These are phyloP conservation scores for Mimosa bimucronata DNA, from an alignment of 306 rosid species.

Conservation along the genomic window DNA sequence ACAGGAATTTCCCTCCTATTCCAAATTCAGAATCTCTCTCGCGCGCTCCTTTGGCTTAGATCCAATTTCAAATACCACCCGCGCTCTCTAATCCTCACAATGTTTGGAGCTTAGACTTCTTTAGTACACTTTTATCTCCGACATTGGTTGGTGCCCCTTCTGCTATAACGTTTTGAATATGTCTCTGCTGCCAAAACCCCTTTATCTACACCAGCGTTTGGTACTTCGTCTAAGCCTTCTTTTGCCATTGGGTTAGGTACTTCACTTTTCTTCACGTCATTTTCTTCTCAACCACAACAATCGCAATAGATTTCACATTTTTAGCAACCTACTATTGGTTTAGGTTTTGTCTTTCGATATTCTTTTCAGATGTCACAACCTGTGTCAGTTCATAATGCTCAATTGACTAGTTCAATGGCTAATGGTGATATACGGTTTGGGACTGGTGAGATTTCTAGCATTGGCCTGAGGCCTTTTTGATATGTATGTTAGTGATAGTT, in stretches of 20 bases:
- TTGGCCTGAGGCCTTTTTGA: too few relatives aligned
- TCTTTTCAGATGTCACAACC: slow-evolving; percentile 54
- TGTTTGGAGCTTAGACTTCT: too few relatives aligned
- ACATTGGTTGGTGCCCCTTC: slow-evolving; percentile 49
- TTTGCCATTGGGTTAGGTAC: slow-evolving; percentile 67
- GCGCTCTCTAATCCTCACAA: too few relatives aligned
- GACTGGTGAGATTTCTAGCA: too few relatives aligned
- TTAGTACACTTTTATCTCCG: slow-evolving; percentile 26
- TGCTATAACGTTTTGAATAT: slow-evolving; percentile 43
- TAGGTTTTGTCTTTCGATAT: slow-evolving; percentile 65
- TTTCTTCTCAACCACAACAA: slow-evolving; percentile 61
- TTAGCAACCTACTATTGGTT: slow-evolving; percentile 44
- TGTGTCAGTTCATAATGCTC: slow-evolving; percentile 49
- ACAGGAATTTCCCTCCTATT: too few relatives aligned
- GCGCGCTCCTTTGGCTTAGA: too few relatives aligned
- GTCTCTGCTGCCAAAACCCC: slow-evolving; percentile 65
- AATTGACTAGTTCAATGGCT: slow-evolving; percentile 89
- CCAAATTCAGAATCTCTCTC: too few relatives aligned
- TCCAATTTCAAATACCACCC: too few relatives aligned
- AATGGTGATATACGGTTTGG: too few relatives aligned
- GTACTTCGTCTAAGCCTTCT: slow-evolving; percentile 54
- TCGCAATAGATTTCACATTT: slow-evolving; percentile 47
- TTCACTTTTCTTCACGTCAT: slow-evolving; percentile 60
- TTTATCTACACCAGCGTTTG: slow-evolving; percentile 54
- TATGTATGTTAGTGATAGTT: too few relatives aligned